Evolutionary conservation across 108 stramenopile genomes (phyloP).

Genomic region (Aurantiochytrium sp.): DNA sequence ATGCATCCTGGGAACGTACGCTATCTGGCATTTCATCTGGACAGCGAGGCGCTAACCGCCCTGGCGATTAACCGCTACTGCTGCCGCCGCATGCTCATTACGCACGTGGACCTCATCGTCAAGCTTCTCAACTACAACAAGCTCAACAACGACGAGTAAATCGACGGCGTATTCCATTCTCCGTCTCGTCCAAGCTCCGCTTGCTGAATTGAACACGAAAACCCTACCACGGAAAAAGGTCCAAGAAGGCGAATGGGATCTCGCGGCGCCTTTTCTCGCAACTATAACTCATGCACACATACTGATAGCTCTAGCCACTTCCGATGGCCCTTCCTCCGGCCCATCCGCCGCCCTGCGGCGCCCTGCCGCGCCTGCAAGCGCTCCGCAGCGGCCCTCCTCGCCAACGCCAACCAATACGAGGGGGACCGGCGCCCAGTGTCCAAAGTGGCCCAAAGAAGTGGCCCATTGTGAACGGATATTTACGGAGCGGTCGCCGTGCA

Average conservation of each 20-base stretch:
- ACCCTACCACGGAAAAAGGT: too few relatives aligned
- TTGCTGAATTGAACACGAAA: neutral
- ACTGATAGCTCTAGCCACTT: too few relatives aligned
- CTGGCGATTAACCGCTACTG: conserved; percentile 96
- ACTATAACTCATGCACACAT: neutral
- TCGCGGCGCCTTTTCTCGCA: neutral
- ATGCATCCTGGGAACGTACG: neutral
- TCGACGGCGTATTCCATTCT: neutral
- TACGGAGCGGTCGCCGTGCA: too few relatives aligned
- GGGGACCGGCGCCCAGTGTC: too few relatives aligned
- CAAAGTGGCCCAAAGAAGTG: too few relatives aligned
- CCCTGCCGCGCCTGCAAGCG: too few relatives aligned
- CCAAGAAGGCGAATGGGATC: too few relatives aligned
- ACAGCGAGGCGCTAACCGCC: conserved; percentile 90
- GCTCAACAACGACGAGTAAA: neutral
- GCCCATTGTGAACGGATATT: too few relatives aligned
- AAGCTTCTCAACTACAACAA: conserved; percentile 99
- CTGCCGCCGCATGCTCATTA: conserved; percentile 98
- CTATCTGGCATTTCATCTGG: neutral
- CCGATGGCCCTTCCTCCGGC: too few relatives aligned
- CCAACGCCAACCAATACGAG: too few relatives aligned
- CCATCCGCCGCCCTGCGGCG: too few relatives aligned
- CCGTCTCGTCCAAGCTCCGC: neutral
- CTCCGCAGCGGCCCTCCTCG: too few relatives aligned
- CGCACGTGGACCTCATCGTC: conserved; percentile 99